A percentile compares a stretch with the other conserved stretches of the same genome.
These are phyloP conservation scores for Megacollybia marginata DNA, from an alignment of 768 basidiomycete species.

Conservation along the genomic window DNA sequence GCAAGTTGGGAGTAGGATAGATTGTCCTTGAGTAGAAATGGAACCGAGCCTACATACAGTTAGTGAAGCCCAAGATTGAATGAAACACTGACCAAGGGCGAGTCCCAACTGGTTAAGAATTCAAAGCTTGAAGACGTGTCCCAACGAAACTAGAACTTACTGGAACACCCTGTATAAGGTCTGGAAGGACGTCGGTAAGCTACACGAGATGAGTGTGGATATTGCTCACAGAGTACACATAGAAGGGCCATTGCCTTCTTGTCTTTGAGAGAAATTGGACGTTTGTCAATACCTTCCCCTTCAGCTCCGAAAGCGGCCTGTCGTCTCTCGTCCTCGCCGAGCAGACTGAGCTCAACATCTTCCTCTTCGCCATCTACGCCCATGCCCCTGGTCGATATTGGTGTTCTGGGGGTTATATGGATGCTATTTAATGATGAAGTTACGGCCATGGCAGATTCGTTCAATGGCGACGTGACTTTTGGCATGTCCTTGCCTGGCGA, in stretches of 20 bases:
- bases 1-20: conserved; percentile 96
- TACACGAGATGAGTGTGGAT: conserved; percentile 2
- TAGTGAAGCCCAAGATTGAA: background rate
- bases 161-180: conserved; percentile 84
- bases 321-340: conserved; percentile 48
- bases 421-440: conserved; percentile 55
- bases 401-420: conserved; percentile 48
- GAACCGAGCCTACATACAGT: conserved; percentile 68
- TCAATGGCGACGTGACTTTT: conserved; percentile 15
- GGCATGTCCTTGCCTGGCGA: too few species aligned
- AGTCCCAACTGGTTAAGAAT: conserved; percentile 58
- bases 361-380: conserved; percentile 32
- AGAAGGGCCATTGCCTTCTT: conserved; percentile 79
- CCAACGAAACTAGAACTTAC: conserved; percentile 37
- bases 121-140: conserved; percentile 2
- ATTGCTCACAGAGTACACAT: conserved; percentile 78
- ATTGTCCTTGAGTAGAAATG: conserved; percentile 92
- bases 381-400: conserved; percentile 29
- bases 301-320: conserved; percentile 37
- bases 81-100: conserved; percentile 58
- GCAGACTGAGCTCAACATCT: conserved; percentile 53
- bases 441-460: conserved; percentile 35
- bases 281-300: conserved; percentile 30
- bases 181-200: conserved; percentile 24
- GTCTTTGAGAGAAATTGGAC: conserved; percentile 62